These are phyloP conservation scores for Trichoderma gamsii DNA, from an alignment of 495 filamentous ascomycete genomes.

Conservation along the genomic window DNA sequence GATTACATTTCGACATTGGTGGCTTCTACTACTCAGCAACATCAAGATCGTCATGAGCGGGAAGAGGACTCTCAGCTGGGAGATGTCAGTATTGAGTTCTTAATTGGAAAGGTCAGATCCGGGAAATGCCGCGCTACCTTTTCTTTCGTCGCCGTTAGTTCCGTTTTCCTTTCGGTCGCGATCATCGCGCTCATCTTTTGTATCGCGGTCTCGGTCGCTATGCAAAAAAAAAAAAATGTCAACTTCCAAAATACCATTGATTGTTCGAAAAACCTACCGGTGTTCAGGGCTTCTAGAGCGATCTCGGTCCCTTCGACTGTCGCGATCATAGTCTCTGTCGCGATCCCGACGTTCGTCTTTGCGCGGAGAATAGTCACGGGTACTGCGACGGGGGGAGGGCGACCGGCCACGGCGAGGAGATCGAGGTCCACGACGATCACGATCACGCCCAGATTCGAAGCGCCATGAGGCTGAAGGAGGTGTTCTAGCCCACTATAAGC, in stretches of 20 bases:
- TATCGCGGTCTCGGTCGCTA: slow-evolving; percentile 49
- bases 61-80: slow-evolving; percentile 66
- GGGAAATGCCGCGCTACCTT: slow-evolving; percentile 55
- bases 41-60: slow-evolving; percentile 92
- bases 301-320: slow-evolving; percentile 63
- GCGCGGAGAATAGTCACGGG: slow-evolving; percentile 81
- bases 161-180: slow-evolving; percentile 59
- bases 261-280: slow-evolving; percentile 47
- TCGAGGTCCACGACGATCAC: slow-evolving; percentile 58
- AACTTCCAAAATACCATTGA: slow-evolving; percentile 15
- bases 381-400: slow-evolving; percentile 67
- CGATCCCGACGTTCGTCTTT: slow-evolving; percentile 86
- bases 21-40: slow-evolving; percentile 69
- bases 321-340: slow-evolving; percentile 73
- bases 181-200: slow-evolving; percentile 51
- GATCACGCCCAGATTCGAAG: slow-evolving; percentile 84
- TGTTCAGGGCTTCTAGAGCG: slow-evolving; percentile 68
- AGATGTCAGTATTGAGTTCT: slow-evolving; percentile 22
- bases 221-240: slow-evolving; percentile 14
- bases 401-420: slow-evolving; percentile 74
- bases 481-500: slow-evolving; percentile 85
- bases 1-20: neutral
- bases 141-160: slow-evolving; percentile 76
- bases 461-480: slow-evolving; percentile 98
- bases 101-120: slow-evolving; percentile 19